Evolutionary conservation across 306 rosid species (phyloP), one percentile per base, ranked within the genome.

Genomic region (Boehmeria nivea): DNA sequence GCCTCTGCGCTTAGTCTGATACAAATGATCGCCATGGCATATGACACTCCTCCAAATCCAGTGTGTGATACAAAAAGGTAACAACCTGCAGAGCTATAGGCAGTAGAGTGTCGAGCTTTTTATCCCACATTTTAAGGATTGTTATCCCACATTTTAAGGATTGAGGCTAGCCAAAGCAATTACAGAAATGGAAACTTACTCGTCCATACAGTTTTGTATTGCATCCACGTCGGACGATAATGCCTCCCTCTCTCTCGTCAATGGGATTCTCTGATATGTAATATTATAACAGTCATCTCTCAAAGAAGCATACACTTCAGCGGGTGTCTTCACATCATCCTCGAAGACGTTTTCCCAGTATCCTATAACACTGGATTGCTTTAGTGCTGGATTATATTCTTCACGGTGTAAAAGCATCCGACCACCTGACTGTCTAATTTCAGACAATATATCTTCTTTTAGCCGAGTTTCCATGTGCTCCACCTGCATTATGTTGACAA

Each of bases 41-140:
- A 88, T 51, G 91, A 76, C 18, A 80, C 91, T 78, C 94, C 96
- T 65, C 96, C 96, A 74, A 85, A 88, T 40, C 96, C 91, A 6
- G 96, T 88, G 84, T 88, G 96, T 15, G 94, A 88, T 61, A 88
- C 64, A 66, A 80, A 88, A 69, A 88, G 91, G 79, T 82, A 82
- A 64, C 79, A 78, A 68, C 82, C 88, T 60, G 96, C 86, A 72
- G 81, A 83, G 43, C 96, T 88, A 74, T 60, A 73, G 33, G 54
- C 3, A 40, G 43, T 54, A 27, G 39, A 37, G 20, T 46, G 20
- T 65, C 67, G 49, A 66, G 66, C 26, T 63, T 52, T 63, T 51
- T 9, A 42, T 43, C 25, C 22, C 47, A 58, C 21, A 28, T 9
- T 64, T 31, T n/a, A n/a, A n/a, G n/a, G n/a, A n/a, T n/a, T n/a